phyloP scores from a whole-genome alignment of 2,329 filamentous ascomycete genomes.

The Sporothrix curviconia region DNA sequence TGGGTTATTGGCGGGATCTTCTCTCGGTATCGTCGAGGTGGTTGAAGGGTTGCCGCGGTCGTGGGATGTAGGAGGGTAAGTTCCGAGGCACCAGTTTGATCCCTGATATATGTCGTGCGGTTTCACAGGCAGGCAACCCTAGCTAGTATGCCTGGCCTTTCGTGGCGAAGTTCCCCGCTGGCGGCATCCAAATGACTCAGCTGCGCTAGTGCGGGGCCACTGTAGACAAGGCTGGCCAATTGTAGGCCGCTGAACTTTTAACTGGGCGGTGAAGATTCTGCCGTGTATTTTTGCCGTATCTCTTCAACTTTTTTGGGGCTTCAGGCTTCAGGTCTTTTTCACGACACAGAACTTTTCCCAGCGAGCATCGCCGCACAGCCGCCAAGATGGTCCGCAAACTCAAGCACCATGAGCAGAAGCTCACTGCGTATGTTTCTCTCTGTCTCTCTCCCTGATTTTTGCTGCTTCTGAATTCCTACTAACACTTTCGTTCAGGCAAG shows the following conservation, averaged over 20 bases:
- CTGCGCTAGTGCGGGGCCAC: constrained; percentile 2
- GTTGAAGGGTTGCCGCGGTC: too few relatives aligned
- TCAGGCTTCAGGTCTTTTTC: neutral
- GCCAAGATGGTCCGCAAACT: constrained; percentile 82
- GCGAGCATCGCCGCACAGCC: neutral
- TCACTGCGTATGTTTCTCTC: constrained; percentile 45
- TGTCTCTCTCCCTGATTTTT: too few relatives aligned
- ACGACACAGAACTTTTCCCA: neutral
- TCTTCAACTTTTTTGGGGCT: neutral
- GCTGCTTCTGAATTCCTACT: neutral
- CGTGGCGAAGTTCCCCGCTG: neutral
- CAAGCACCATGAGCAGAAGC: constrained; percentile 94
- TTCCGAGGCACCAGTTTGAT: constrained; percentile 2
- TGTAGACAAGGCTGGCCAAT: neutral
- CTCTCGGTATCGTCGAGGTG: too few relatives aligned
- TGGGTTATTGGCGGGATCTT: too few relatives aligned
- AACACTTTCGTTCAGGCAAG: constrained; percentile 27
- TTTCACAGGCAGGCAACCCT: neutral
- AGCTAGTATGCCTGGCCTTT: neutral
- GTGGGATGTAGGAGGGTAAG: neutral
- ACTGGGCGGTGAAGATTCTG: constrained; percentile 12
- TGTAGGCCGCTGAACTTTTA: too few relatives aligned
- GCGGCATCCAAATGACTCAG: constrained; percentile 1
- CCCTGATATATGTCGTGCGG: neutral
- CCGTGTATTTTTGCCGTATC: neutral